Conservation (phyloP, 176 grass and related monocot species). For the Triticum turgidum region DNA sequence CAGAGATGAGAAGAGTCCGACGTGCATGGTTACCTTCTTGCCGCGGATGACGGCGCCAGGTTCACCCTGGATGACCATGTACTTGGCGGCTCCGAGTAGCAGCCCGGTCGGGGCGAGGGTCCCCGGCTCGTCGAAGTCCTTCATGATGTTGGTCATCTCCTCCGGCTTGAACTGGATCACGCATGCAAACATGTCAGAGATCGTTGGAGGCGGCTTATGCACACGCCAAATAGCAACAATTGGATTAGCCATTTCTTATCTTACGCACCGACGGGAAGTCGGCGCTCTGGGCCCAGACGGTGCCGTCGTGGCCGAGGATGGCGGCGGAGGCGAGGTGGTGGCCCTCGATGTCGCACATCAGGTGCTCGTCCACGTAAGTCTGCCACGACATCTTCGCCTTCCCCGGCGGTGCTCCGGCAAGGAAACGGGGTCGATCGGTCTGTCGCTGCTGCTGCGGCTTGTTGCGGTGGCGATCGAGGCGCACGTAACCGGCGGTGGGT, state of each 20-base stretch:
- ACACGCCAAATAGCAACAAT: neutral
- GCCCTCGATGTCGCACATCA: conserved; percentile 79
- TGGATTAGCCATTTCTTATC: neutral
- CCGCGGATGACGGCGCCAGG: conserved; percentile 81
- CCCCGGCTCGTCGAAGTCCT: conserved; percentile 91
- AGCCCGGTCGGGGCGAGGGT: conserved; percentile 73
- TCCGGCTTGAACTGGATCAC: conserved; percentile 56
- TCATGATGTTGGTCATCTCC: conserved; percentile 70
- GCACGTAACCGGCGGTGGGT: neutral
- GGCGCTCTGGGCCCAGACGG: conserved; percentile 64
- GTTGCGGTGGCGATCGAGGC: neutral
- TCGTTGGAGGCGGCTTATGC: neutral
- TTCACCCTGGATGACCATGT: conserved; percentile 94
- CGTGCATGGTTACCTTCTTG: conserved; percentile 61
- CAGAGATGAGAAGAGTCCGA: neutral
- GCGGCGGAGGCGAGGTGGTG: conserved; percentile 74
- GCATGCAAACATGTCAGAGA: neutral
- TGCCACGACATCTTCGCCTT: conserved; percentile 75
- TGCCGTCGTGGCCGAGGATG: conserved; percentile 72
- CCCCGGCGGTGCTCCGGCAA: neutral
- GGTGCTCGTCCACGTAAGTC: conserved; percentile 79
- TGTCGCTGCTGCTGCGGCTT: neutral
- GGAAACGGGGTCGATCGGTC: neutral
- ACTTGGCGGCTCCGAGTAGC: conserved; percentile 61
- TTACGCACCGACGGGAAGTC: conserved; percentile 47